A percentile compares a stretch with the other conserved stretches of the same genome.
Evolutionary conservation across 495 filamentous ascomycete species (phyloP).

Genomic region (Trichoderma reesei): DNA sequence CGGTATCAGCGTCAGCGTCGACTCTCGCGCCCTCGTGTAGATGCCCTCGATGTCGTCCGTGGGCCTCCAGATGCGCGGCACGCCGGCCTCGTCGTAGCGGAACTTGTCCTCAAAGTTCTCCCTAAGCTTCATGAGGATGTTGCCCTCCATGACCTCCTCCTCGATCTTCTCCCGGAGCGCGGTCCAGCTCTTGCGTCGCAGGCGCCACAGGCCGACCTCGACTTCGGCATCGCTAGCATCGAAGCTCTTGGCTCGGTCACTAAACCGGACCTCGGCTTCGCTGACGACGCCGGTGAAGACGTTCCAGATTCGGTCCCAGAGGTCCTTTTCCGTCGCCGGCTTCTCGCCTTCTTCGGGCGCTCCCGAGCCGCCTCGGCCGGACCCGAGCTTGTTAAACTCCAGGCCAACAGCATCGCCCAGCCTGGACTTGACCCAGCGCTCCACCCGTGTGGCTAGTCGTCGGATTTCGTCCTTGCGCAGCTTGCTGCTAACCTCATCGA

Average conservation of each 20-base stretch:
- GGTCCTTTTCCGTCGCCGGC: slow-evolving; percentile 62
- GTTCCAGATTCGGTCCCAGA: slow-evolving; percentile 95
- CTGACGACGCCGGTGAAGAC: slow-evolving; percentile 75
- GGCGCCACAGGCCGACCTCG: slow-evolving; percentile 83
- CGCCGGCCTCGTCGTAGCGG: slow-evolving; percentile 90
- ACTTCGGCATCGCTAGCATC: slow-evolving; percentile 88
- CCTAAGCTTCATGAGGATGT: slow-evolving; percentile 85
- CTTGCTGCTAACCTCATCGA: slow-evolving; percentile 72
- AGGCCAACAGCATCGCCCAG: slow-evolving; percentile 80
- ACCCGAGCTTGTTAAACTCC: slow-evolving; percentile 90
- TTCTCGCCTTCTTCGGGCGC: slow-evolving; percentile 70
- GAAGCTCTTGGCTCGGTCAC: slow-evolving; percentile 81
- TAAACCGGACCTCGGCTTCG: slow-evolving; percentile 76
- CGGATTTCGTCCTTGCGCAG: slow-evolving; percentile 93
- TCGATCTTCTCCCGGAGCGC: slow-evolving; percentile 85
- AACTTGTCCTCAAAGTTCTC: slow-evolving; percentile 99
- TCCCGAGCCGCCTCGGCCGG: slow-evolving; percentile 67
- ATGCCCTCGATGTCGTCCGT: slow-evolving; percentile 94
- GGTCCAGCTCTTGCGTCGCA: slow-evolving; percentile 88
- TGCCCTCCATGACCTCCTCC: slow-evolving; percentile 96
- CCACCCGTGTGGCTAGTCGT: slow-evolving; percentile 76
- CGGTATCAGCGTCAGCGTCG: slow-evolving; percentile 80
- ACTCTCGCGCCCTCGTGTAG: slow-evolving; percentile 84
- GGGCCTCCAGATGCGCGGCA: slow-evolving; percentile 93
- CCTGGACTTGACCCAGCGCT: slow-evolving; percentile 83